Conservation (phyloP, 2,329 filamentous ascomycete species). For the Fusarium torulosum region DNA sequence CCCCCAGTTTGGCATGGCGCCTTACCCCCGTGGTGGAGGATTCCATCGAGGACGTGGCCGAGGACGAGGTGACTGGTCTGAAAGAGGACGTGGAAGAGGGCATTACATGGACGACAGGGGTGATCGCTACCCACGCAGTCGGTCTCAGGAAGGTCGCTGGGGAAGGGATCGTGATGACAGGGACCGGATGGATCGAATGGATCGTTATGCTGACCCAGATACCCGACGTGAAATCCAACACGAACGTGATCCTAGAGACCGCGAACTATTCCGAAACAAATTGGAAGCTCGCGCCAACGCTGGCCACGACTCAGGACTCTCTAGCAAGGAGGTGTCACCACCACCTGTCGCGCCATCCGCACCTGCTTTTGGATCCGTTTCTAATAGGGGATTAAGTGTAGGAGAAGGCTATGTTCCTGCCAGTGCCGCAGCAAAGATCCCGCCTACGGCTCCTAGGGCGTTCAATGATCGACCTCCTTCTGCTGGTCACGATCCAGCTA, state of each 20-base stretch:
- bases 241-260: conserved; percentile 61
- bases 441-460: conserved; percentile 67
- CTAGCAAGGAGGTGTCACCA: conserved; percentile 66
- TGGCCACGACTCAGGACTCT: conserved; percentile 61
- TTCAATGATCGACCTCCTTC: conserved; percentile 64
- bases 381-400: conserved; percentile 58
- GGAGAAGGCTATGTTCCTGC: conserved; percentile 50
- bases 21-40: conserved; percentile 67
- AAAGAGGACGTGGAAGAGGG: conserved; percentile 67
- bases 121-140: conserved; percentile 73
- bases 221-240: conserved; percentile 60
- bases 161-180: conserved; percentile 68
- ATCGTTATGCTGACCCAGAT: conserved; percentile 58
- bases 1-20: conserved; percentile 66
- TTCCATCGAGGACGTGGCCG: conserved; percentile 67
- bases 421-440: conserved; percentile 59
- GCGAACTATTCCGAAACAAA: conserved; percentile 63
- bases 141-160: conserved; percentile 74
- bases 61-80: conserved; percentile 58
- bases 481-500: conserved; percentile 54
- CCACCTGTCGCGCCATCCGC: conserved; percentile 69
- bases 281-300: conserved; percentile 62
- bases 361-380: conserved; percentile 69
- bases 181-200: conserved; percentile 59
- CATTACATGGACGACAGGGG: conserved; percentile 70